Evolutionary conservation across 768 basidiomycete genomes (phyloP), one percentile per base, ranked within the genome.

Genomic region (Naematelia aurantialba): DNA sequence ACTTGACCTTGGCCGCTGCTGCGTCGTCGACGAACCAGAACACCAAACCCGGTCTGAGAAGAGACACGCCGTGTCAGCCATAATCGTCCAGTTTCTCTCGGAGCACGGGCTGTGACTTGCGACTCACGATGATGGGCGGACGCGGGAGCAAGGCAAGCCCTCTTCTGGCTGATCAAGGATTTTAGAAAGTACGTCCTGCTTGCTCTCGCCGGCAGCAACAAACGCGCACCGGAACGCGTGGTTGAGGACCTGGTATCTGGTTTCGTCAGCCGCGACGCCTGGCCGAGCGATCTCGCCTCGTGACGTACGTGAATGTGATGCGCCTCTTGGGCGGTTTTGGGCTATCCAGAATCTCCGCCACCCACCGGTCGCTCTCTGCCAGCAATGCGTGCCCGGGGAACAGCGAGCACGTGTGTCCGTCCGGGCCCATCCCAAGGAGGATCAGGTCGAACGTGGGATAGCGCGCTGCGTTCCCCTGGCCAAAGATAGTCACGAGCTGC

Each of bases 391-490:
- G 94, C n/a, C 83, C 88, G 8, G 96, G 96, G 84, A 99, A 99
- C 66, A 99, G 86, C 5, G 89, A 92, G 61, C 88, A 91, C 44
- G 94, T 98, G 81, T 99, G 96, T n/a, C 94, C 94, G 75, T 97
- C 96, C 4, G 89, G 89, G 27, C 96, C 96, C 83, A 93, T 86
- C 50, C 96, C 96, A 52, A 99, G 87, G 45, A 99, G 85, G 79
- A 98, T 88, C 74, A 99, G 85, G 76, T 99, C 96, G 77, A 99
- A 98, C 52, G 96, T 82, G 62, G 96, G 96, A 83, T 97, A 98
- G 60, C 93, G 87, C 17, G 94, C 94, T 3, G 91, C 82, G 75
- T 97, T 91, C 74, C 86, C 89, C 34, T 39, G 34, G 73, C 93
- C 96, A 73, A 99, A 99, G 75, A 89, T 87, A 60, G 77, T 82